Evolutionary conservation across 2,329 filamentous ascomycete species (phyloP).

Genomic region (Rugonectria rugulosa): DNA sequence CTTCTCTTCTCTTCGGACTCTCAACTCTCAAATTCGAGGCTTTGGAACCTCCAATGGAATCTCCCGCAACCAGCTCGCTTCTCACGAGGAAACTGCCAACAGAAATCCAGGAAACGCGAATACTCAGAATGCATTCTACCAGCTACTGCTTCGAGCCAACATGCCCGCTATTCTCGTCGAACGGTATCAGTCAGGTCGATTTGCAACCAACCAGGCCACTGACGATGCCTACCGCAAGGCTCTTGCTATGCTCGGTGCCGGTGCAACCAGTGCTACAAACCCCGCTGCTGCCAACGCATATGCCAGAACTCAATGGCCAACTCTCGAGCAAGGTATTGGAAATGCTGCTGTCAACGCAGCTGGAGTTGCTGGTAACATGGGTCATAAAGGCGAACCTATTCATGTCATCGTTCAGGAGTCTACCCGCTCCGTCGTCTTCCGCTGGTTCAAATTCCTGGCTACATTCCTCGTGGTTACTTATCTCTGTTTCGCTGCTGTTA

Average conservation of each 20-base stretch:
- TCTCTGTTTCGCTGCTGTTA: conserved; percentile 78
- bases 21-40: conserved; percentile 40
- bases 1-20: conserved; percentile 28
- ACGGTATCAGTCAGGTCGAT: conserved; percentile 85
- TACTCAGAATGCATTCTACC: conserved; percentile 93
- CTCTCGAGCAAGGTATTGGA: conserved; percentile 40
- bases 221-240: conserved; percentile 83
- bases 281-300: conserved; percentile 30
- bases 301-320: conserved; percentile 40
- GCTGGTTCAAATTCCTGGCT: conserved; percentile 88
- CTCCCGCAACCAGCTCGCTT: conserved; percentile 75
- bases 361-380: conserved; percentile 52
- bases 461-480: conserved; percentile 83
- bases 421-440: conserved; percentile 78
- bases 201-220: conserved; percentile 80
- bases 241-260: conserved; percentile 53
- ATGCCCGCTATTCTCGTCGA: conserved; percentile 94
- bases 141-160: conserved; percentile 86
- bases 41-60: conserved; percentile 58
- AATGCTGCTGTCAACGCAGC: conserved; percentile 38
- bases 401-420: conserved; percentile 97
- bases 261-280: conserved; percentile 37
- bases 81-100: conserved; percentile 90
- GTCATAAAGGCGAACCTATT: conserved; percentile 83
- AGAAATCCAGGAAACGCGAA: conserved; percentile 87